Conservation (phyloP, 768 basidiomycete species). For the Tephrocybe sp. region DNA sequence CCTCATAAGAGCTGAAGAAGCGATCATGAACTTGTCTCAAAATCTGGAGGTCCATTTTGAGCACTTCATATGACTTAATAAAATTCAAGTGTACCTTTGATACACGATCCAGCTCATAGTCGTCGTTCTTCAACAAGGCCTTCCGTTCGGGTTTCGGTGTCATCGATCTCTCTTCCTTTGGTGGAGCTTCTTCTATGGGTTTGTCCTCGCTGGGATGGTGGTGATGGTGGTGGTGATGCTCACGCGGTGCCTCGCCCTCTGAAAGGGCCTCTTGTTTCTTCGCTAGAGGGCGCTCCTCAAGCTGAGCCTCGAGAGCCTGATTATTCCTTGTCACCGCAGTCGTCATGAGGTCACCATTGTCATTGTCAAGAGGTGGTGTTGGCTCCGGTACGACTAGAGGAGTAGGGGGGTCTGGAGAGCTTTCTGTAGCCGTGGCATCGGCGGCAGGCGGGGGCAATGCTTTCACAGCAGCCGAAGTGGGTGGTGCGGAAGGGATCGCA, state of each 20-base stretch:
- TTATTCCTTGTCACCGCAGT: constrained; percentile 69
- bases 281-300: constrained; percentile 84
- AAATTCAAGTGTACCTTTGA: constrained; percentile 52
- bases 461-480: constrained; percentile 15
- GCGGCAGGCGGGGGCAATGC: neutral
- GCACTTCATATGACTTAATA: neutral
- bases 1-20: constrained; percentile 73
- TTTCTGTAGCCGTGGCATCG: neutral
- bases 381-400: constrained; percentile 18
- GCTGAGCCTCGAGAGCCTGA: constrained; percentile 77
- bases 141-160: constrained; percentile 50
- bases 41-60: constrained; percentile 47
- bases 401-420: constrained; percentile 12
- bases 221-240: constrained; percentile 22
- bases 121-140: constrained; percentile 85
- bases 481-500: constrained; percentile 26
- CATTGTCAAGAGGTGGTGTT: constrained; percentile 38
- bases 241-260: constrained; percentile 37
- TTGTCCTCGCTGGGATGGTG: constrained; percentile 21
- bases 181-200: constrained; percentile 16
- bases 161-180: constrained; percentile 15
- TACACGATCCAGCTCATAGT: constrained; percentile 79
- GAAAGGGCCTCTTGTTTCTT: constrained; percentile 83
- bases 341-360: constrained; percentile 41
- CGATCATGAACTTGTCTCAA: constrained; percentile 74